Evolutionary conservation across 2,329 filamentous ascomycete species (phyloP), one percentile per base, ranked within the genome.

Genomic region (Colletotrichum trifolii): DNA sequence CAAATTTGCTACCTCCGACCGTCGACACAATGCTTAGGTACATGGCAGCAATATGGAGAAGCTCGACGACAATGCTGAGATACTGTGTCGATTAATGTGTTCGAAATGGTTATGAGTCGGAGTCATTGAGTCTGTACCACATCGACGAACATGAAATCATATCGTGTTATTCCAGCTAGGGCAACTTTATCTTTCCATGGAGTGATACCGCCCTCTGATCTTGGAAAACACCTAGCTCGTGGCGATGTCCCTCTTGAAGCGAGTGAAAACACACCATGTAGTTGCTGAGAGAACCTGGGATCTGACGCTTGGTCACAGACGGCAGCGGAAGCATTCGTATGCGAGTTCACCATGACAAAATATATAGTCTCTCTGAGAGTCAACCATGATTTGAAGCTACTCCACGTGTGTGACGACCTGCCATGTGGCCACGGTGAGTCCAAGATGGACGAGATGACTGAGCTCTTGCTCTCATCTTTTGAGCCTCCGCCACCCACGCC

Each of bases 91-190:
- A 4, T 13, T 4, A 15, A 17, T 12, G 9, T 6, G 2, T 33
- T 25, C 8, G 11, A 5, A 39, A 42, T 17, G 40, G 38, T 34
- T 6, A 34, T 6, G 33, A 15, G 10, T 13, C 17, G 17, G 17
- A 17, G 17, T 17, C 17, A 17, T 17, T 8, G 33, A 15, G 10
- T 3, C 3, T 35, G n/a, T 12, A 8, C 17, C 52, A 11, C 34
- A 25, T 36, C n/a, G 6, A 12, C 15, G 25, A 17, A 17, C 38
- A 4, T 8, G 4, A 2, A 70, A 75, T 64, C 67, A 77, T 75
- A 69, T 75, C 69, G 17, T 75, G 69, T 75, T 75, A 78, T 47
- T 78, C 75, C 62, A 78, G 76, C 65, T 77, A 75, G 12, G 78
- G 60, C 36, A 78, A 67, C 15, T 77, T 75, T 25, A 77, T 70